Percentiles rank a stretch among this genome's conserved stretches.
These are phyloP conservation scores for Podila horticola DNA, from an alignment of 192 early-diverging fungal species.

Conservation along the genomic window DNA sequence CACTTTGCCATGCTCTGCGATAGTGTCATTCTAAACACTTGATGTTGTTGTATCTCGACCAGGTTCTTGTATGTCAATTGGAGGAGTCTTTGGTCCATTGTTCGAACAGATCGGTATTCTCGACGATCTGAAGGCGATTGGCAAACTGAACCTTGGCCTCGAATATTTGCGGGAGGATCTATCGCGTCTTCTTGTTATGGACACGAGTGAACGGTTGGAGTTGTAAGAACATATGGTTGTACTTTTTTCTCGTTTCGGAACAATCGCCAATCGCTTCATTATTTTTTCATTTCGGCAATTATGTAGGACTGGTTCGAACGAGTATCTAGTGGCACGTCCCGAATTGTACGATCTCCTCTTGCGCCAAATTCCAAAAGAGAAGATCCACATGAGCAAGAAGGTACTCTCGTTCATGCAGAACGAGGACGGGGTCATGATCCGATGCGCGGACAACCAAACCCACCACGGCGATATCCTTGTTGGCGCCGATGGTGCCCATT, in stretches of 20 bases:
- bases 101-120: too few species aligned
- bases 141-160: background rate
- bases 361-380: background rate
- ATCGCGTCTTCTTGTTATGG: too few species aligned
- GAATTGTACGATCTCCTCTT: background rate
- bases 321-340: background rate
- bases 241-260: too few species aligned
- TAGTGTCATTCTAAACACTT: too few species aligned
- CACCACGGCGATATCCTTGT: slow-evolving; percentile 2
- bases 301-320: background rate
- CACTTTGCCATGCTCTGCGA: too few species aligned
- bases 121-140: background rate
- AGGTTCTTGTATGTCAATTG: too few species aligned
- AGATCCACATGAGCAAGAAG: background rate
- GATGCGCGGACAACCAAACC: background rate
- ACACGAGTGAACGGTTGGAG: too few species aligned
- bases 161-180: too few species aligned
- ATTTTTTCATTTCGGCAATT: background rate
- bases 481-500: background rate
- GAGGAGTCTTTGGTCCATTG: too few species aligned
- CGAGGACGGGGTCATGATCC: background rate
- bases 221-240: too few species aligned
- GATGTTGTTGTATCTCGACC: too few species aligned
- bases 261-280: background rate
- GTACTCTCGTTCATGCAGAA: background rate